Evolutionary conservation across 2,329 filamentous ascomycete species (phyloP).

Genomic region (Plenodomus lindquistii): DNA sequence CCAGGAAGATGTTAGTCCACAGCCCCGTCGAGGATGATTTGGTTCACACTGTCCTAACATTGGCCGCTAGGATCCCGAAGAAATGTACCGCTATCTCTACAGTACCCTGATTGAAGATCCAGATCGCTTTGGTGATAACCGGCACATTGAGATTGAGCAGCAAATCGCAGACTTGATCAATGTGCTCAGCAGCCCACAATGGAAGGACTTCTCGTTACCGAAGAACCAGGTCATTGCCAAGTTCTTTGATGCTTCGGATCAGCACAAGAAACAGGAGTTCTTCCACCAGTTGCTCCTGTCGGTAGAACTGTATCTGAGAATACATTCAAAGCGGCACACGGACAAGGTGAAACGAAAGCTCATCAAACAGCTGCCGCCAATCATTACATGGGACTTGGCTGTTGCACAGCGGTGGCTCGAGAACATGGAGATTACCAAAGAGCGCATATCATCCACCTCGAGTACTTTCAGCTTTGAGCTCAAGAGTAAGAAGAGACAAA

Average conservation of each 20-base stretch:
- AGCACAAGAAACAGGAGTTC: constrained; percentile 65
- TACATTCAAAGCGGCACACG: constrained; percentile 65
- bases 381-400: constrained; percentile 72
- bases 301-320: constrained; percentile 71
- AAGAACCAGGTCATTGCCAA: constrained; percentile 75
- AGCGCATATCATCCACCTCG: constrained; percentile 51
- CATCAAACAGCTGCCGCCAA: constrained; percentile 67
- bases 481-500: constrained; percentile 67
- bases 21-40: constrained; percentile 14
- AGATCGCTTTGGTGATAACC: constrained; percentile 59
- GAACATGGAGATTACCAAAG: constrained; percentile 68
- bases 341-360: constrained; percentile 68
- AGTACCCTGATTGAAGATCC: constrained; percentile 69
- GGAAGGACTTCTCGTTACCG: constrained; percentile 73
- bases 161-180: constrained; percentile 75
- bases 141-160: constrained; percentile 65
- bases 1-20: constrained; percentile 47
- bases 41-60: constrained; percentile 34
- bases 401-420: constrained; percentile 74
- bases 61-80: constrained; percentile 44
- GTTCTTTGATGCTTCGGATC: constrained; percentile 66
- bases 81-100: constrained; percentile 64
- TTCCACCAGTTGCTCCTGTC: constrained; percentile 78
- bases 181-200: constrained; percentile 68
- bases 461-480: constrained; percentile 63